Base-by-base conservation (phyloP, 495 filamentous ascomycete genomes). In the Aspergillus sclerotiicarbonarius region DNA sequence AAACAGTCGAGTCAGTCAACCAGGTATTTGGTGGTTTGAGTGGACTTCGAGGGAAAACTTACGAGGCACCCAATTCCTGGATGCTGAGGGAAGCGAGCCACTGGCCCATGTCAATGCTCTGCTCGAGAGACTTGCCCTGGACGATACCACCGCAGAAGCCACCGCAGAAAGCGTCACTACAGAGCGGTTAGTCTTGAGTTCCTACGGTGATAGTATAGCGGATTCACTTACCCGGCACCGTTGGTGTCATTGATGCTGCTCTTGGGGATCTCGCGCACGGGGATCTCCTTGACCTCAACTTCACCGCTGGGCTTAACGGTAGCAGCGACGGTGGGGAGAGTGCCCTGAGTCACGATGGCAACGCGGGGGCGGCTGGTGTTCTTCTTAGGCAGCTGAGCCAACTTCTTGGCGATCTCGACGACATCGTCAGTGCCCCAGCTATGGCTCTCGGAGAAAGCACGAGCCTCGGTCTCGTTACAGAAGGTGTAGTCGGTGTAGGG, bases 401-500 rank as follows among this genome's bases (percentile, higher is more conserved):
- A 80, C 68, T 84, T 78, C 80, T 88, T 88, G 58, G 93, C 91
- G 67, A 98, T 96, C 78, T 88, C 90, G 64, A 87, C 82, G 62
- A 97, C 82, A 70, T 94, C 90, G 61, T 86, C 86, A 49, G 86
- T 88, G 33, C 71, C 72, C 69, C 77, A 85, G 56, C 78, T 79
- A 72, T 97, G 91, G 54, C 84, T 86, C 67, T 90, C 84, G 51
- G 95, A 87, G 75, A 92, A 98, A 52, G 90, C 77, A 61, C 83
- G 81, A 32, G 92, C 94, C 77, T 99, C 94, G 30, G 88, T 89
- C 86, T 98, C 95, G 76, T 99, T 99, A 60, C 92, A 94, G 75
- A 98, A 88, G 33, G 96, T 80, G 80, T 92, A 96, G 80, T 99
- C 94, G 80, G 90, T 93, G 84, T 96, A 98, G 19, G 87, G 88